Base-by-base conservation (phyloP, 331 rosid genomes). In the Malus hybrid region DNA sequence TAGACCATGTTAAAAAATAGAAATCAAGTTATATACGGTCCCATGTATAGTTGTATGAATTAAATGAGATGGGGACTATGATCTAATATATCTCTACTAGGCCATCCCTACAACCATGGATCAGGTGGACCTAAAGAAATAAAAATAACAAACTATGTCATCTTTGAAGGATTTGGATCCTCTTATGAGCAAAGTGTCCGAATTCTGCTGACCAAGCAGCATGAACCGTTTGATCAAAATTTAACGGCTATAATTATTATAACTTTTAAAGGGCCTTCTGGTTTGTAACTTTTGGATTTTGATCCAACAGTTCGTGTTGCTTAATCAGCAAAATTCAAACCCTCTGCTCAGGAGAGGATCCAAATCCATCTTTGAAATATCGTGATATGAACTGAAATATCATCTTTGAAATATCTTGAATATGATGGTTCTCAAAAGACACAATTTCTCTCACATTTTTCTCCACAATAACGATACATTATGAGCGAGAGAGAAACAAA, bases 51-150 rank as follows among this genome's bases (percentile, higher is more conserved):
- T 70, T 67, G 56, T 15, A 6, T 14, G 27, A 50, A 57, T 78
- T 64, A 79, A 75, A 68, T 69, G 82, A 65, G 80, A 73, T 55
- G 56, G 79, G 33, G 73, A 50, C 70, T 54, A 68, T 6, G 66
- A 67, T 20, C 28, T 79, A 79, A 83, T 59, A 20, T 79, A 44
- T 79, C 61, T 79, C 57, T 20, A 48, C 39, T 62, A 9, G 84
- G 79, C 61, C 71, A 61, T 83, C 79, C 79, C 57, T 76, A 33
- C 79, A 63, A 7, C 75, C 54, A 62, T 44, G 84, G 63, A 68
- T 62, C 56, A 44, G 75, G 80, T 72, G 84, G 84, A 76, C 84
- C 71, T 68, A 4, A 68, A 39, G 61, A 61, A 72, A 42, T 33
- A 24, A 36, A 22, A 18, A 24, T 20, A 24, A 52, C 16, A 61